Conservation (phyloP, 192 early-diverging fungal species). For the Coemansia sp. region DNA sequence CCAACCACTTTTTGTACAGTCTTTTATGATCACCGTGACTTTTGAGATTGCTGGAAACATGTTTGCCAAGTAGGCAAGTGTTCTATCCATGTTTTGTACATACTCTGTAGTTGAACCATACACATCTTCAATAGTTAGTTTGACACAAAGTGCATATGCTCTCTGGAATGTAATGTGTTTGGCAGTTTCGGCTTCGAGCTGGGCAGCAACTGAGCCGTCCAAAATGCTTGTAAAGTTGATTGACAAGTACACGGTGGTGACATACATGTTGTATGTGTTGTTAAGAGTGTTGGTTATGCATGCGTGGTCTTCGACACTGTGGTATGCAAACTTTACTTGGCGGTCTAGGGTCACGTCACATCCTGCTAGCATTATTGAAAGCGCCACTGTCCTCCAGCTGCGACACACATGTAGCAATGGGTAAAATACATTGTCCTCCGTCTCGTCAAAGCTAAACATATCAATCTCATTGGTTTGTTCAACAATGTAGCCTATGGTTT, state of each 20-base stretch:
- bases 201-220: not conserved
- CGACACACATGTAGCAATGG: not conserved
- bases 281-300: not conserved
- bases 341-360: not conserved
- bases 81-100: not conserved
- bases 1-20: not conserved
- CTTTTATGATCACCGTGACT: not conserved
- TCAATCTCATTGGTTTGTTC: not conserved
- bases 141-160: not conserved
- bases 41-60: not conserved
- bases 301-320: not conserved
- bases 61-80: not conserved
- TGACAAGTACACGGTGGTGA: not conserved
- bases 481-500: not conserved
- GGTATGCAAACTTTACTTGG: not conserved
- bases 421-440: not conserved
- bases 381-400: not conserved
- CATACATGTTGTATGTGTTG: slow-evolving; percentile 1
- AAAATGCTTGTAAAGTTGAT: not conserved
- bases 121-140: not conserved
- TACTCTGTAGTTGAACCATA: not conserved
- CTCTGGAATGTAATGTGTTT: not conserved
- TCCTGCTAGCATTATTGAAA: not conserved
- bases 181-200: not conserved
- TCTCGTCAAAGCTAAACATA: not conserved